Conservation (phyloP, 148 eudicot genomes). For the Cornus suecica region DNA sequence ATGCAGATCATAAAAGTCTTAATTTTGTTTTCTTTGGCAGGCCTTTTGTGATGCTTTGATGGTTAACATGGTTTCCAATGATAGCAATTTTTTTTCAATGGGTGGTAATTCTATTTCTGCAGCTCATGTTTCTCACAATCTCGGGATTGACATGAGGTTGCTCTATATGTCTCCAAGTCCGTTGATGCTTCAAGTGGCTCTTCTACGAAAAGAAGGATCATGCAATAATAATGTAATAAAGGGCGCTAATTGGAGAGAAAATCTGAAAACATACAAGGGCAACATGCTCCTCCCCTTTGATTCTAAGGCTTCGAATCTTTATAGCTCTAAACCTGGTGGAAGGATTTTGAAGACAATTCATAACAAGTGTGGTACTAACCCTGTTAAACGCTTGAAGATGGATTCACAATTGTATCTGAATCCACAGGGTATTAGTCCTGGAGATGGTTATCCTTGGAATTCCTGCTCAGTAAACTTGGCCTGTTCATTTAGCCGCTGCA, state of each 20-base stretch:
- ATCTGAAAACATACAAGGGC: conserved; percentile 21
- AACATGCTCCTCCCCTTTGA: conserved; percentile 21
- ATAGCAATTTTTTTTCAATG: conserved; percentile 74
- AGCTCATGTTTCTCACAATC: conserved; percentile 70
- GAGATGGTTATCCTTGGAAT: conserved; percentile 38
- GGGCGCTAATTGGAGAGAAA: conserved; percentile 23
- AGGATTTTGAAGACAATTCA: conserved; percentile 19
- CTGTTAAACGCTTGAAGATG: conserved; percentile 40
- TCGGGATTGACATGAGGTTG: conserved; percentile 80
- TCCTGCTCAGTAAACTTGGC: conserved; percentile 19
- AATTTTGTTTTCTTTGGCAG: conserved; percentile 23
- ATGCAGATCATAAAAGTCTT: background rate
- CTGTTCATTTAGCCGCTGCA: conserved; percentile 62
- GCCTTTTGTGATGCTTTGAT: conserved; percentile 64
- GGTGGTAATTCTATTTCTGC: conserved; percentile 88
- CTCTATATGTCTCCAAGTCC: conserved; percentile 76
- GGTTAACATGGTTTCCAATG: conserved; percentile 48
- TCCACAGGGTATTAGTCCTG: conserved; percentile 20
- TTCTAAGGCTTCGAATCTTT: conserved; percentile 15
- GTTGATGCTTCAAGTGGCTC: conserved; percentile 53
- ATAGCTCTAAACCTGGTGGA: conserved; percentile 26
- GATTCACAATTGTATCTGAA: conserved; percentile 25
- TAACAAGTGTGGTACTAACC: conserved; percentile 20
- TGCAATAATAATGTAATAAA: conserved; percentile 19
- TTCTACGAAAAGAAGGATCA: conserved; percentile 35